Conservation (phyloP, 78 protist genomes). For the Dictyostelium brefeldianum region DNA sequence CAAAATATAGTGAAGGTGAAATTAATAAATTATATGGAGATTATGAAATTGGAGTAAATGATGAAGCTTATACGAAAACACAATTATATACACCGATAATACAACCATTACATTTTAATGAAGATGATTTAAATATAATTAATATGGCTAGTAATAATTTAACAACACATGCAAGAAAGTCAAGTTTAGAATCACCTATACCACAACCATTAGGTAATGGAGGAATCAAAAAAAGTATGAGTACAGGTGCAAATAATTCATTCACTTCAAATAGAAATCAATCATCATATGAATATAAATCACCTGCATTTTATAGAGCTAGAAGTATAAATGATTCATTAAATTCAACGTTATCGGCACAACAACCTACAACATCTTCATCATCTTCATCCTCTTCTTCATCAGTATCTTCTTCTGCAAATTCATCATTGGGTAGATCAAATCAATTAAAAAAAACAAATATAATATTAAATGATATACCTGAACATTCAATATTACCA, state of each 20-base stretch:
- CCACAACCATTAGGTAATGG: slow-evolving; percentile 3
- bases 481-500: neutral
- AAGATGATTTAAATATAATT: slow-evolving; percentile 35
- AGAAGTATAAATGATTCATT: slow-evolving; percentile 8
- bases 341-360: neutral
- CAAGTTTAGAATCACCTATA: slow-evolving; percentile 14
- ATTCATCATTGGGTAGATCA: slow-evolving; percentile 3
- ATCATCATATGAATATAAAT: slow-evolving; percentile 20
- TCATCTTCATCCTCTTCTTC: neutral
- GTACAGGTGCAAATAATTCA: neutral
- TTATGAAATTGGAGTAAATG: neutral
- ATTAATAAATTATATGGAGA: neutral
- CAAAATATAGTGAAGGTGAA: neutral
- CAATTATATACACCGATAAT: slow-evolving; percentile 24
- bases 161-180: neutral
- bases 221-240: neutral
- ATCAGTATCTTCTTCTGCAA: neutral
- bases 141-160: slow-evolving; percentile 5
- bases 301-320: slow-evolving; percentile 3
- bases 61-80: neutral
- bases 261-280: neutral
- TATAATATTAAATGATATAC: slow-evolving; percentile 18
- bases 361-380: neutral
- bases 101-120: slow-evolving; percentile 16
- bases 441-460: slow-evolving; percentile 13